Evolutionary conservation across 1,139 yeast species (phyloP).

Genomic region (Saccharomyces pastorianus): DNA sequence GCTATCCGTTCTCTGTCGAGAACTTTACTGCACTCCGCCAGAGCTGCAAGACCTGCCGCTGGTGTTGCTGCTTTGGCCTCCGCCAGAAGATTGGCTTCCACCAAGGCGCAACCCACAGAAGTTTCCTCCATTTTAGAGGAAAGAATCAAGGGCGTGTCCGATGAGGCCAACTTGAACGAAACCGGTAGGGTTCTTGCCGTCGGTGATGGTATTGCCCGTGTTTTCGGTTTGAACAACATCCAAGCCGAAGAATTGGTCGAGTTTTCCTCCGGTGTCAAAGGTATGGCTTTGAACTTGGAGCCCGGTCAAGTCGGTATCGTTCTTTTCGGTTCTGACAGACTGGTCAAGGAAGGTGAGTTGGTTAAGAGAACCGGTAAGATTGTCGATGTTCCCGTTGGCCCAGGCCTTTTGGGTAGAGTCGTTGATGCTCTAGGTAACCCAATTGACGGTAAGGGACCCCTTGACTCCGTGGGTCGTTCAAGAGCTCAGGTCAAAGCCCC

Average conservation of each 20-base stretch:
- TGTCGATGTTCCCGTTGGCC: conserved; percentile 99
- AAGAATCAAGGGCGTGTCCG: conserved; percentile 98
- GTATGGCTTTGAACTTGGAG: conserved; percentile 99
- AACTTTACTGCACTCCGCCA: conserved; percentile 49
- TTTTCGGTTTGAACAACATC: conserved; percentile 97
- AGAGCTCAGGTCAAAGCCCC: conserved; percentile 99
- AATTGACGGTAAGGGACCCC: conserved; percentile 99
- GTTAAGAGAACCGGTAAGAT: conserved; percentile 99
- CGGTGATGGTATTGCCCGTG: conserved; percentile 99
- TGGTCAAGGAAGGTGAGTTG: conserved; percentile 98
- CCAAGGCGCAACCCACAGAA: conserved; percentile 98
- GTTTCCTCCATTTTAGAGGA: conserved; percentile 98
- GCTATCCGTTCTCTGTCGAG: conserved; percentile 76
- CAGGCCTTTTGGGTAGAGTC: conserved; percentile 96
- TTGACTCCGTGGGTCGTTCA: conserved; percentile 72
- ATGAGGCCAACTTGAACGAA: conserved; percentile 96
- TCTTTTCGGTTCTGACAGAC: conserved; percentile 98
- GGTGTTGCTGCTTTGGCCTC: conserved; percentile 32
- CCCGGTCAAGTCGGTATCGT: conserved; percentile 99
- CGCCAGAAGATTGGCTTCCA: conserved; percentile 77
- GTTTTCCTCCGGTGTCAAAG: conserved; percentile 98
- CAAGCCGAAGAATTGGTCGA: conserved; percentile 99
- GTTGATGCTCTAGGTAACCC: conserved; percentile 99
- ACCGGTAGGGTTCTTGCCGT: conserved; percentile 99
- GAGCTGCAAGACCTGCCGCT: conserved; percentile 68